Conservation (phyloP, 495 filamentous ascomycete species). For the Daldinia vernicosa region DNA sequence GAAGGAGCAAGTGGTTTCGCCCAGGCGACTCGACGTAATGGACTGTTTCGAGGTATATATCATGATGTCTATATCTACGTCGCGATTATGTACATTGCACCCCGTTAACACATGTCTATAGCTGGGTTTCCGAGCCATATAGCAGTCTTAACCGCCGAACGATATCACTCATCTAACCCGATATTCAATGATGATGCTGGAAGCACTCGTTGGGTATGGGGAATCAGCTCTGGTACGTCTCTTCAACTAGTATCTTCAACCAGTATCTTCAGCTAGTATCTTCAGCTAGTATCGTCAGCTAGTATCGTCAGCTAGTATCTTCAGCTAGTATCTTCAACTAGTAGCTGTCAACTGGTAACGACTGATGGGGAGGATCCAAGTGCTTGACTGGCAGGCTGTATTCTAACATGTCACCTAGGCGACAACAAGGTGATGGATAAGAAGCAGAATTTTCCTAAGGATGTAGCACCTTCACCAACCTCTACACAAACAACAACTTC, state of each 20-base stretch:
- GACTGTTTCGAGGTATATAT: not conserved
- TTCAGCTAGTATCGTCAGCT: too few species aligned
- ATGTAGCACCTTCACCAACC: not conserved
- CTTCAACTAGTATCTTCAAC: not conserved
- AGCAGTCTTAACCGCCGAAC: not conserved
- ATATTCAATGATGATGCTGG: not conserved
- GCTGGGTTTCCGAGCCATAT: constrained; percentile 4
- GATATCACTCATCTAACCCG: not conserved
- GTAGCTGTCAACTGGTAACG: not conserved
- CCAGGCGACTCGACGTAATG: not conserved
- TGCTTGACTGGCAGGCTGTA: not conserved
- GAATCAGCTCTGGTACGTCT: not conserved
- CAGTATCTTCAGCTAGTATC: too few species aligned
- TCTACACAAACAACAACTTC: not conserved
- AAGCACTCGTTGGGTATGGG: not conserved
- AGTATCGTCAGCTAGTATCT: too few species aligned
- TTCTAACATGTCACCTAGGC: not conserved
- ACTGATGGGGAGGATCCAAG: not conserved
- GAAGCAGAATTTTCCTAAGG: not conserved
- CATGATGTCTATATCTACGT: not conserved
- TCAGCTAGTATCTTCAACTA: not conserved
- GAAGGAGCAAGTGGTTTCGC: not conserved
- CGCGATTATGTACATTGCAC: not conserved
- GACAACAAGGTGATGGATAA: not conserved
- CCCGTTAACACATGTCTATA: not conserved